Evolutionary conservation across 2,329 filamentous ascomycete genomes (phyloP).

Genomic region (Escovopsis weberi): DNA sequence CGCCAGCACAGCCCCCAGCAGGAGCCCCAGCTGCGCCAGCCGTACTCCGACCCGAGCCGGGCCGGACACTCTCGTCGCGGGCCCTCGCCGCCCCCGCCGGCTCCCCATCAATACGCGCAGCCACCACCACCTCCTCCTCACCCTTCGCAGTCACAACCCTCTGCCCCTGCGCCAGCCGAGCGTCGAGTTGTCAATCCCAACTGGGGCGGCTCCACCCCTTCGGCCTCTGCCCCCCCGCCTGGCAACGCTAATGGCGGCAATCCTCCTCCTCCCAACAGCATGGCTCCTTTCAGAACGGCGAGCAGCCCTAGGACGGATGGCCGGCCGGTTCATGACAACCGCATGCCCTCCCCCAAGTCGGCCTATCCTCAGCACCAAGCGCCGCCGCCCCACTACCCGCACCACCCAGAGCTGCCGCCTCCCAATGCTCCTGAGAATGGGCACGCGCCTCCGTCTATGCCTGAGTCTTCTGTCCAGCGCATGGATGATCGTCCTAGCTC

Average conservation of each 20-base stretch:
- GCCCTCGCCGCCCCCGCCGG: constrained; percentile 37
- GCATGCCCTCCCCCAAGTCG: constrained; percentile 82
- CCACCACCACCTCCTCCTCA: constrained; percentile 36
- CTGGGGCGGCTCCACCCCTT: constrained; percentile 40
- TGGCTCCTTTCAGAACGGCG: constrained; percentile 57
- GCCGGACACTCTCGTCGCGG: constrained; percentile 29
- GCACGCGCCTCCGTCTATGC: constrained; percentile 33
- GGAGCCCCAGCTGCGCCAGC: constrained; percentile 42
- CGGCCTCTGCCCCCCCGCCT: constrained; percentile 22
- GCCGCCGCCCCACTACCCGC: constrained; percentile 40
- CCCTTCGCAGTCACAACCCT: constrained; percentile 29
- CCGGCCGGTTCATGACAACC: constrained; percentile 63
- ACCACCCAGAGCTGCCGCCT: constrained; percentile 49
- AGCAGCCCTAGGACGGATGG: constrained; percentile 75
- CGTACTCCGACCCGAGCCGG: constrained; percentile 39
- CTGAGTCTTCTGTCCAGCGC: constrained; percentile 50
- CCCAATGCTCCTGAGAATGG: constrained; percentile 45
- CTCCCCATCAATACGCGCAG: constrained; percentile 30
- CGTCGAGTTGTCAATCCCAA: constrained; percentile 47
- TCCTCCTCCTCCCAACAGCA: constrained; percentile 31
- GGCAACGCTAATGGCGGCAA: constrained; percentile 21
- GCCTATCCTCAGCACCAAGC: constrained; percentile 66
- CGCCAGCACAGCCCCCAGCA: constrained; percentile 65
- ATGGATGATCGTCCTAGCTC: constrained; percentile 63
- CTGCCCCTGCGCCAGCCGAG: constrained; percentile 34